Conservation (phyloP, 176 grass and related monocot genomes). For the Ananas comosus region DNA sequence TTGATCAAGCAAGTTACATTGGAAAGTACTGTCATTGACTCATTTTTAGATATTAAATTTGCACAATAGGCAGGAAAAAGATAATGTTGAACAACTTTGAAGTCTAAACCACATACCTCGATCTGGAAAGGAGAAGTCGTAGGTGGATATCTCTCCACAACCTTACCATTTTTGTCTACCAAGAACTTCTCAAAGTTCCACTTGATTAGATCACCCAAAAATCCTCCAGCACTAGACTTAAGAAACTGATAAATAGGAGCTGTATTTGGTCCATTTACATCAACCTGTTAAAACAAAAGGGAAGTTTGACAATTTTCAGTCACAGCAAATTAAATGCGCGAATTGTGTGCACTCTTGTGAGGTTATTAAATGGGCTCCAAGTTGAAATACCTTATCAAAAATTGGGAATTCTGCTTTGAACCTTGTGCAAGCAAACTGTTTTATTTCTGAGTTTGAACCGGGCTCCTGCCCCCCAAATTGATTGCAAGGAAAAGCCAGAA, state of each 20-base stretch:
- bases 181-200: conserved; percentile 99
- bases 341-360: too few relatives aligned
- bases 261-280: conserved; percentile 95
- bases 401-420: conserved; percentile 99
- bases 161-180: conserved; percentile 90
- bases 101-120: conserved; percentile 42
- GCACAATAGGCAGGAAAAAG: not conserved
- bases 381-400: conserved; percentile 73
- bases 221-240: conserved; percentile 93
- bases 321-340: too few relatives aligned
- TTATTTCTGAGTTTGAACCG: conserved; percentile 88
- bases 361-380: too few relatives aligned
- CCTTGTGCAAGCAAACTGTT: conserved; percentile 96
- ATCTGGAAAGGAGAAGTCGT: conserved; percentile 98
- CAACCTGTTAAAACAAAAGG: conserved; percentile 48
- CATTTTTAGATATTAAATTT: not conserved
- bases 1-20: not conserved
- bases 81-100: not conserved
- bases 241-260: conserved; percentile 88
- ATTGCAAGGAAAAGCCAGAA: conserved; percentile 97
- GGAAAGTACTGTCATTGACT: not conserved
- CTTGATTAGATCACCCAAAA: conserved; percentile 90
- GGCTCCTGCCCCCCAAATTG: conserved; percentile 98
- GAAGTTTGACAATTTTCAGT: not conserved
- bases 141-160: conserved; percentile 86